Evolutionary conservation across 257 asterid genomes (phyloP), one percentile per base, ranked within the genome.

Genomic region (Galeopsis tetrahit): DNA sequence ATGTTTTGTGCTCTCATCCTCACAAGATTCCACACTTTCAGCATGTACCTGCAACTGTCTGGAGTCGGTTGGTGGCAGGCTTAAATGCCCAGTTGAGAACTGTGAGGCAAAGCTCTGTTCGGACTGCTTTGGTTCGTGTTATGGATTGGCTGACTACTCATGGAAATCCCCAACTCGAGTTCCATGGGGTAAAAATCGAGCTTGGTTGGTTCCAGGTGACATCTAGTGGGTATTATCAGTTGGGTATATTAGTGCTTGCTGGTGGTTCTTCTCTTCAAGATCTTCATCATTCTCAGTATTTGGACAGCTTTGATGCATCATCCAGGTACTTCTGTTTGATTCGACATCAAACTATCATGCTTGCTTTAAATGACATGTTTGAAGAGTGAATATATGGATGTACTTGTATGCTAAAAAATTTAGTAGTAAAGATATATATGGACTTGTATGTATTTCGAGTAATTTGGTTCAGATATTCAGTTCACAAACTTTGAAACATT

Each of bases 121-220:
- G 94, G 58, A 87, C 91, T 61, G 78, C 90, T 65, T 80, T 93
- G 78, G 36, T 86, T 72, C 93, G 92, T 65, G 85, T 93, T 66
- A 75, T 91, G 52, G 83, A 77, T 80, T 93, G 98, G 97, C 72
- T 93, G 73, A 78, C 78, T 66, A 87, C 94, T 71, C 97, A 93
- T 84, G 98, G 83, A 55, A 89, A 86, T 76, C 91, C 96, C 74
- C 98, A 93, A 80, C 92, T 93, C 63, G 96, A 90, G 80, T 93
- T 93, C 87, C 98, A 93, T 34, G 91, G 97, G 44, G 96, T 87
- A 62, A 91, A 85, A 83, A 66, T 93, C 61, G 94, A 93, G 84
- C 91, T 91, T n/a, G 96, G 96, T 15, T 93, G 98, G 98, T 89
- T 91, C 88, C 98, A 91, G 71, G 96, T 88, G 65, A 93, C 97